Conservation (phyloP, 2,329 filamentous ascomycete genomes). For the Sporothrix brasiliensis region DNA sequence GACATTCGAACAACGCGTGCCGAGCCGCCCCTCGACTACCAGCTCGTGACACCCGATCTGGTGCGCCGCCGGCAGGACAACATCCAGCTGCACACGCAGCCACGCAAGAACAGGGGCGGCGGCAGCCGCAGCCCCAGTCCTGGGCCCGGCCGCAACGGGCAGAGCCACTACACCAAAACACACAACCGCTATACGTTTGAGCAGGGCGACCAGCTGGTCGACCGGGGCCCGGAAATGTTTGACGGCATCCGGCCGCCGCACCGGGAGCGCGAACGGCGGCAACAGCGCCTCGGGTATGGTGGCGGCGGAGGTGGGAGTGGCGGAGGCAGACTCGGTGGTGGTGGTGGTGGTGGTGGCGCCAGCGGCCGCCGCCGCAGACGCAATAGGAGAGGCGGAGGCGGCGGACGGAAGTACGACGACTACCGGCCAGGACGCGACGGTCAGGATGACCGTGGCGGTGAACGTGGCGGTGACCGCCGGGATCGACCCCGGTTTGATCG, state of each 20-base stretch:
- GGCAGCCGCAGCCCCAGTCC: conserved; percentile 9
- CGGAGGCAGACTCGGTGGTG: conserved; percentile 6
- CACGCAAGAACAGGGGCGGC: background rate
- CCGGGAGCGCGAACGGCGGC: conserved; percentile 50
- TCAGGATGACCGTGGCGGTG: conserved; percentile 38
- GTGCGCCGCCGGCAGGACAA: conserved; percentile 66
- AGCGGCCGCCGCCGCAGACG: conserved; percentile 15
- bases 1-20: conserved; percentile 45
- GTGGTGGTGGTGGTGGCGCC: conserved; percentile 38
- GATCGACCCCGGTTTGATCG: background rate
- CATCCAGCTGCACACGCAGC: conserved; percentile 45
- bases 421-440: conserved; percentile 21
- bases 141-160: conserved; percentile 34
- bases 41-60: conserved; percentile 65
- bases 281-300: conserved; percentile 23
- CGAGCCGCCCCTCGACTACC: conserved; percentile 50
- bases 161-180: conserved; percentile 48
- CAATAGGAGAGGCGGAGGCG: conserved; percentile 28
- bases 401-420: conserved; percentile 30
- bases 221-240: conserved; percentile 72
- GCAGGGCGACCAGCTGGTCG: conserved; percentile 65
- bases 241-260: conserved; percentile 64
- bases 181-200: conserved; percentile 76
- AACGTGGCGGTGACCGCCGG: background rate
- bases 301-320: conserved; percentile 41